Evolutionary conservation across 2,329 filamentous ascomycete genomes (phyloP).

Genomic region (Sporothrix mexicana): DNA sequence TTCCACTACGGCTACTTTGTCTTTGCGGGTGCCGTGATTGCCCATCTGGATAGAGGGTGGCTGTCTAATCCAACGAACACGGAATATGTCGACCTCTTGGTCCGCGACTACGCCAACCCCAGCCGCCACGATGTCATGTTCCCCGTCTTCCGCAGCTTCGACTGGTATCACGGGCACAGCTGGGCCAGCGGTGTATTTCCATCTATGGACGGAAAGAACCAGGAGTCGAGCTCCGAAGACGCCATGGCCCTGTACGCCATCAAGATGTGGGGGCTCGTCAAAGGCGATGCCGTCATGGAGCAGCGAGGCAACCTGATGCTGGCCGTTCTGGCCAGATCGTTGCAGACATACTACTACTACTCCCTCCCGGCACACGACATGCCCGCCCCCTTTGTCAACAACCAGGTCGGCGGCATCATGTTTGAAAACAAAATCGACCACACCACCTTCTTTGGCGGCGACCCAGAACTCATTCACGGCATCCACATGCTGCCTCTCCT

Average conservation of each 20-base stretch:
- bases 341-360: constrained; percentile 85
- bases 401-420: constrained; percentile 73
- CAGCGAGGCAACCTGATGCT: constrained; percentile 83
- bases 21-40: constrained; percentile 83
- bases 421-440: constrained; percentile 98
- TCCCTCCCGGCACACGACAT: constrained; percentile 69
- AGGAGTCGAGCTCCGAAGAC: constrained; percentile 91
- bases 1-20: constrained; percentile 90
- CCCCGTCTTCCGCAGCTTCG: constrained; percentile 82
- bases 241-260: constrained; percentile 84
- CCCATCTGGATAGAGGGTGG: constrained; percentile 77
- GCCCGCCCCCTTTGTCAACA: constrained; percentile 77
- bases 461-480: constrained; percentile 73
- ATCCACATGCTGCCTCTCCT: constrained; percentile 85
- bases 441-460: constrained; percentile 82
- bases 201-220: constrained; percentile 74
- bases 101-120: constrained; percentile 83
- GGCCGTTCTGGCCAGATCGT: constrained; percentile 72
- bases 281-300: constrained; percentile 78
- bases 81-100: constrained; percentile 80
- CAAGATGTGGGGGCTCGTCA: constrained; percentile 90
- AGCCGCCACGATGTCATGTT: constrained; percentile 73
- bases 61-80: constrained; percentile 65
- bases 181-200: constrained; percentile 85
- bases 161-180: constrained; percentile 94